Conservation (phyloP, 2,329 filamentous ascomycete genomes). For the Beauveria rudraprayagi region DNA sequence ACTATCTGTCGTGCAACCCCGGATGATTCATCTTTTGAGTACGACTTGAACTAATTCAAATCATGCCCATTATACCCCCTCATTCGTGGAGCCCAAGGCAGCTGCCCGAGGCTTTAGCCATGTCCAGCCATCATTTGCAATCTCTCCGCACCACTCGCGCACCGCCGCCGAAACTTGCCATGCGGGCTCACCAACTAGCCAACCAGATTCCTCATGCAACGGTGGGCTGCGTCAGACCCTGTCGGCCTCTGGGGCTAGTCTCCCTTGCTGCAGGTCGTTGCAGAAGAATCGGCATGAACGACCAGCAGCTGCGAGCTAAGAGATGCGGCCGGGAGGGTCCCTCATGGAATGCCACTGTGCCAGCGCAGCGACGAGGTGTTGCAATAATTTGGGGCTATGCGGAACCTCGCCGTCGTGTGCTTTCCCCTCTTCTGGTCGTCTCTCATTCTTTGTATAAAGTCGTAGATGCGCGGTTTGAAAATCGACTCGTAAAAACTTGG, state of each 20-base stretch:
- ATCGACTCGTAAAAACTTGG: too few species aligned
- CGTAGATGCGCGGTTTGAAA: neutral
- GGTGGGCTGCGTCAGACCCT: neutral
- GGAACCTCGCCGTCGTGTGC: neutral
- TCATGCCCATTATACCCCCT: neutral
- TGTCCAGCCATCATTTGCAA: neutral
- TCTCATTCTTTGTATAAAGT: neutral
- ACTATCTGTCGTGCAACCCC: neutral
- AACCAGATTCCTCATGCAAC: neutral
- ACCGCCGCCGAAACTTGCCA: neutral
- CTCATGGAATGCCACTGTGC: neutral
- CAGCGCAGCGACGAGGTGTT: neutral
- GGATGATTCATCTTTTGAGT: neutral
- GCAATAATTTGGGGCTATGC: neutral
- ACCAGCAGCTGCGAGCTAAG: neutral
- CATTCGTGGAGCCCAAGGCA: neutral
- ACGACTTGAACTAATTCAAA: neutral
- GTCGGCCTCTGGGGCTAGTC: neutral
- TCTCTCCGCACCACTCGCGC: neutral
- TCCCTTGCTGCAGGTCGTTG: neutral
- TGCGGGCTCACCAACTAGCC: neutral
- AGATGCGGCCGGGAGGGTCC: conserved; percentile 1
- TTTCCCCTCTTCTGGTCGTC: neutral
- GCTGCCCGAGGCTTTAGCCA: neutral
- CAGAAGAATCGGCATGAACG: conserved; percentile 1